phyloP scores from a whole-genome alignment of 2,329 filamentous ascomycete species.

The Ophiognomonia clavigignenti-juglandacearum region DNA sequence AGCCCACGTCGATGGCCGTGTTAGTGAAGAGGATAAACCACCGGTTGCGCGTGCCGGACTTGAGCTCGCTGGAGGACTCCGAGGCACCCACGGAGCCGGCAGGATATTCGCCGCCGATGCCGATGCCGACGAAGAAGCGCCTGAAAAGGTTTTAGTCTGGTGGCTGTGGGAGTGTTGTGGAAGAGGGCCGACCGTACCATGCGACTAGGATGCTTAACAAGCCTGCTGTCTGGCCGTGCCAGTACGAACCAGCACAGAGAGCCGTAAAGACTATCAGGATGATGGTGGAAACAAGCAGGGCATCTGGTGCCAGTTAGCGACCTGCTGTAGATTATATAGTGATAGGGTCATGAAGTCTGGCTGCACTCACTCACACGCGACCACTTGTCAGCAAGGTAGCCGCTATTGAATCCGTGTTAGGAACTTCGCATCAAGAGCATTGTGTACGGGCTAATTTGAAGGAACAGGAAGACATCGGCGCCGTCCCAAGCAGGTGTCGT shows the following conservation, averaged over 20 bases:
- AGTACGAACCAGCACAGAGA: conserved; percentile 72
- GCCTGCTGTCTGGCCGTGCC: conserved; percentile 60
- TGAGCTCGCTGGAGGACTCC: conserved; percentile 79
- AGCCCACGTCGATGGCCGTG: conserved; percentile 75
- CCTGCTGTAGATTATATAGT: no score
- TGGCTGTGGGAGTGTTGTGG: neutral
- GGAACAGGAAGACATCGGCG: no score
- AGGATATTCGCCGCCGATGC: conserved; percentile 77
- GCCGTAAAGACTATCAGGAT: conserved; percentile 84
- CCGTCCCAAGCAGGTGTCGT: no score
- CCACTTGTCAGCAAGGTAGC: conserved; percentile 77
- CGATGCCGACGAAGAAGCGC: conserved; percentile 75
- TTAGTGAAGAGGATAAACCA: conserved; percentile 94
- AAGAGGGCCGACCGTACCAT: neutral
- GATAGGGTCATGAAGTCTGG: no score
- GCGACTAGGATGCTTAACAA: conserved; percentile 5
- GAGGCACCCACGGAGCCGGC: conserved; percentile 80
- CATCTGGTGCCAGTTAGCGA: no score
- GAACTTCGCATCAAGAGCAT: no score
- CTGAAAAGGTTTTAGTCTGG: conserved; percentile 52
- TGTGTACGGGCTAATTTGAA: no score
- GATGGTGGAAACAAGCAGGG: conserved; percentile 73
- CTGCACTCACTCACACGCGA: conserved; percentile 80
- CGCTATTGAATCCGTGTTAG: no score
- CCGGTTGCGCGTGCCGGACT: conserved; percentile 73